Base-by-base conservation (phyloP, 1,284 basidiomycete species). In the Trichosporon sp. region DNA sequence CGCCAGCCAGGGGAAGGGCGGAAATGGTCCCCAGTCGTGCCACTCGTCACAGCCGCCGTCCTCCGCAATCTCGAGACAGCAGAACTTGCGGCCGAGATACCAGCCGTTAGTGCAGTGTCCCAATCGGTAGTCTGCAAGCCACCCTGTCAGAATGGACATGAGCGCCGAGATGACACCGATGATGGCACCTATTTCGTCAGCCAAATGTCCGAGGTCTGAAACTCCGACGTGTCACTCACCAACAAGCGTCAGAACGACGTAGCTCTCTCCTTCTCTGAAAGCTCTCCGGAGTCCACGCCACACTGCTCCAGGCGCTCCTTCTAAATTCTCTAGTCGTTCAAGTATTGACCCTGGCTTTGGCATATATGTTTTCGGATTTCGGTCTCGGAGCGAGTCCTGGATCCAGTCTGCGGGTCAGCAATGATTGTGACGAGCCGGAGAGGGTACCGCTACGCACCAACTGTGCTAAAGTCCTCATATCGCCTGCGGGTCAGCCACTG, bases 1-100 rank as follows among this genome's bases (percentile, higher is more conserved):
- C 25, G 91, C 86, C 36, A 90, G 73, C 88, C 91, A 99, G 61
- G 89, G 83, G 54, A 89, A 87, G 56, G 86, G 82, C 58, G 86
- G 85, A 60, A 91, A 85, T 13, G 84, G 83, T 62, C 92, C 91
- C 96, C 96, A 99, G 5, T 88, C 84, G 70, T 89, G 87, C 96
- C 96, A 99, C 59, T 94, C 93, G 5, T 90, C 85, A 78, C 96
- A 99, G 2, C 86, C 88, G 34, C 87, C 85, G 67, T 89, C 90
- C 57, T 89, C 88, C 14, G 81, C 71, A 11, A 86, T 85, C 71
- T 94, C 92, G 31, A 79, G 94, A 77, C 96, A 99, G 81, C 96
- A 99, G 78, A 98, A 98, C 75, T 97, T 92, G 73, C 92, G 88
- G 78, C 95, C 96, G 63, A 99, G 80, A 95, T 96, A 99, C 96